Base-by-base conservation (phyloP, 2,329 filamentous ascomycete species). In the Sporothrix variecibatus region DNA sequence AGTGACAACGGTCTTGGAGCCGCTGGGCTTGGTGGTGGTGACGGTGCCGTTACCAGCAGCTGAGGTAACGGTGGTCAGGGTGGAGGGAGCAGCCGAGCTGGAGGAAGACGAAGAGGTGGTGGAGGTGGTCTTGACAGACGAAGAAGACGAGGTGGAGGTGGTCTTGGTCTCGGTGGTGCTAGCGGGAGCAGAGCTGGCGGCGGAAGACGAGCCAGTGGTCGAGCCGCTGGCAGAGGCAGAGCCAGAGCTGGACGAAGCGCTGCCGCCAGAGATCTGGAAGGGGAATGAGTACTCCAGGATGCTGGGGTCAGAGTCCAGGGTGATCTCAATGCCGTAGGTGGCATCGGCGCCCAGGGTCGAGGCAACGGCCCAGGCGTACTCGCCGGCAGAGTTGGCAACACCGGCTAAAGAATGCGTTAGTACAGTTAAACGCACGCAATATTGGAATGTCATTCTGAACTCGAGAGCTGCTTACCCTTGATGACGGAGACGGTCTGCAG, bases 211-310 rank as follows among this genome's bases (percentile, higher is more conserved):
- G 23, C 34, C 76, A 75, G 80, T 74, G 74, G 76, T 34, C 3
- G 74, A 34, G 72, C 71, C 38, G 72, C 77, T 65, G 71, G 72
- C 56, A 75, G 75, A 56, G 17, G 75, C 78, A 69, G 72, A 74
- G 15, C 31, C 53, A 1, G 65, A 70, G 53, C 49, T 28, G 26
- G 72, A 70, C 1, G 56, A 26, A 65, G 26, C 43, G 15, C 65
- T 28, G 64, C 75, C 79, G 65, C 79, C 82, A 73, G 80, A 79
- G 79, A 90, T 89, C 79, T 83, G 78, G 85, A 92, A 92, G 78
- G 88, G 88, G 83, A 86, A 86, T 73, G 88, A 89, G 86, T 87
- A 91, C 85, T 91, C 89, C 86, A 88, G 89, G 79, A 85, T 81
- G 12, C 69, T 76, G 28, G 82, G 72, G 82, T 89, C 79, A 76